These are phyloP conservation scores for Suillus occidentalis DNA, from an alignment of 768 basidiomycete species.

Conservation along the genomic window DNA sequence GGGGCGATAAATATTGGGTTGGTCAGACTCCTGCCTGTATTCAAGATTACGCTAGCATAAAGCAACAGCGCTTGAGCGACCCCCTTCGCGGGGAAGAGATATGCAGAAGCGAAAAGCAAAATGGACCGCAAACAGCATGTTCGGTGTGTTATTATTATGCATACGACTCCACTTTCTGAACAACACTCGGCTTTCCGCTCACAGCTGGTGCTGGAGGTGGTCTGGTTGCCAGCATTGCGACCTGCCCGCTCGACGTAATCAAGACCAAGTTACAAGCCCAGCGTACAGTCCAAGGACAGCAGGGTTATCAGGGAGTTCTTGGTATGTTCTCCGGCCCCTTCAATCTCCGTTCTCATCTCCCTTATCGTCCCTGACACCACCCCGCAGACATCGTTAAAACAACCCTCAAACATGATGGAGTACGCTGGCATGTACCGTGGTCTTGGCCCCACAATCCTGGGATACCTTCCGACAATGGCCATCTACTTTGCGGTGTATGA, in stretches of 20 bases:
- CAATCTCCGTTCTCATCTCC: conserved; percentile 12
- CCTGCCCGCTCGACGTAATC: conserved; percentile 96
- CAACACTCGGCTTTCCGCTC: conserved; percentile 1
- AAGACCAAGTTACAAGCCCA: conserved; percentile 99
- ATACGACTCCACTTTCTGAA: conserved; percentile 2
- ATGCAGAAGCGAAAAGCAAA: conserved; percentile 60
- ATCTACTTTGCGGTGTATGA: conserved; percentile 99
- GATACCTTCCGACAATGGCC: conserved; percentile 98
- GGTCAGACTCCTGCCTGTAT: background rate
- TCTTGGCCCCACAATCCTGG: conserved; percentile 93
- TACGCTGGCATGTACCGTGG: conserved; percentile 94
- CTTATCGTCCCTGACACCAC: conserved; percentile 17
- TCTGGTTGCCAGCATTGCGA: conserved; percentile 87
- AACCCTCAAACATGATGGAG: conserved; percentile 65
- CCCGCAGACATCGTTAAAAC: conserved; percentile 51
- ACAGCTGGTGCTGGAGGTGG: conserved; percentile 95
- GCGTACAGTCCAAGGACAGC: conserved; percentile 62
- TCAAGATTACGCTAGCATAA: background rate
- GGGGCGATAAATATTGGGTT: background rate
- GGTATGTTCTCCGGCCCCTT: conserved; percentile 46
- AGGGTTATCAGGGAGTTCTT: conserved; percentile 73
- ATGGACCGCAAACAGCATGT: conserved; percentile 81
- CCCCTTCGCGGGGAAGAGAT: conserved; percentile 62
- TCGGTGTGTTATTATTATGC: conserved; percentile 50
- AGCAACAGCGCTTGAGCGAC: conserved; percentile 15